A percentile compares a stretch with the other conserved stretches of the same genome.
Conservation (phyloP, 352 stramenopile genomes). For the Lagenidium sp. region DNA sequence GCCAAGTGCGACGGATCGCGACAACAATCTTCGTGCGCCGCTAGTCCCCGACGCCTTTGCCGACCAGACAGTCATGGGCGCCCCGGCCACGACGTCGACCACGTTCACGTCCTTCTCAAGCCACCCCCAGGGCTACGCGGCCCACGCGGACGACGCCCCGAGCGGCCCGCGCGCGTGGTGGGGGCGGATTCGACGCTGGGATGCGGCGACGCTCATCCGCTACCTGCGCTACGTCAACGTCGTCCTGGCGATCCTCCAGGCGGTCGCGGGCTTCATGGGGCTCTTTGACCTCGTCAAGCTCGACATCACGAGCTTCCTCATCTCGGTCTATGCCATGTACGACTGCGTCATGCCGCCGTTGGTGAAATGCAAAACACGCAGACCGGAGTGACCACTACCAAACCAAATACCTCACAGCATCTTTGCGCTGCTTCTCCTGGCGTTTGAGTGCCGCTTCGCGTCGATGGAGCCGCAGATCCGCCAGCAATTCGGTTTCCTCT, state of each 20-base stretch:
- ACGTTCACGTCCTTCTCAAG: too few species aligned
- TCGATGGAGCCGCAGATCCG: conserved; percentile 84
- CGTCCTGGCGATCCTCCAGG: conserved; percentile 67
- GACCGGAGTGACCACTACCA: not conserved
- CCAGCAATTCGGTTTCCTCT: conserved; percentile 81
- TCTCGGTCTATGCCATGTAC: conserved; percentile 83
- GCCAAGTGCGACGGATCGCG: too few species aligned
- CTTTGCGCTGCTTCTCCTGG: conserved; percentile 72
- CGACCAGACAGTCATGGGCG: too few species aligned
- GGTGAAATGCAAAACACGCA: too few species aligned
- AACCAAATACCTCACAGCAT: conserved; percentile 29
- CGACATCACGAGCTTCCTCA: conserved; percentile 83
- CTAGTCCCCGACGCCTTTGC: too few species aligned
- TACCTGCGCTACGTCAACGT: conserved; percentile 83
- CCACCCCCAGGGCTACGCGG: too few species aligned
- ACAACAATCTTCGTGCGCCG: too few species aligned
- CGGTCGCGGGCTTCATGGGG: conserved; percentile 72
- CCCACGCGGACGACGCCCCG: too few species aligned
- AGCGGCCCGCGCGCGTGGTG: too few species aligned
- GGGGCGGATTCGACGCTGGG: conserved; percentile 45
- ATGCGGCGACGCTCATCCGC: conserved; percentile 59
- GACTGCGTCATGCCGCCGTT: conserved; percentile 6
- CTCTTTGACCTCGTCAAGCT: conserved; percentile 81
- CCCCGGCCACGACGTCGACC: too few species aligned
- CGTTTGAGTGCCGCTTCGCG: conserved; percentile 83